Evolutionary conservation across 768 basidiomycete species (phyloP).

Genomic region (Russula sp.): DNA sequence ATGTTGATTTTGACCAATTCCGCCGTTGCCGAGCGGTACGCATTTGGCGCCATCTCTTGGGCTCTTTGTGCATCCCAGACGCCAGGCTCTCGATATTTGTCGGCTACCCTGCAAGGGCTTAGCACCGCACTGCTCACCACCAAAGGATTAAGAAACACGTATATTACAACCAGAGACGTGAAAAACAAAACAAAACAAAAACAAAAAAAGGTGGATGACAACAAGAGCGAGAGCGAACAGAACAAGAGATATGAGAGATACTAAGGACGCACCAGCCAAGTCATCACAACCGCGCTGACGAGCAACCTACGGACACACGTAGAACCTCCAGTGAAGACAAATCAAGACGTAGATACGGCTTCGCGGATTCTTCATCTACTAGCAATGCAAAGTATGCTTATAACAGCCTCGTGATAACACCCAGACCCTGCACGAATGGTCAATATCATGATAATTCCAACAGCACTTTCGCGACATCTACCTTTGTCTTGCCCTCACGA

Average conservation of each 20-base stretch:
- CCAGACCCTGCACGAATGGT: conserved; percentile 51
- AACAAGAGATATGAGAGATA: conserved; percentile 1
- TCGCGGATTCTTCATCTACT: conserved; percentile 35
- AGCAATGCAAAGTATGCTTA: conserved; percentile 29
- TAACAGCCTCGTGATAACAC: conserved; percentile 64
- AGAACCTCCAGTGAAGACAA: background rate
- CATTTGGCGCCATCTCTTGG: too few species aligned
- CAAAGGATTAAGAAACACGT: background rate
- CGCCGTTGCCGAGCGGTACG: too few species aligned
- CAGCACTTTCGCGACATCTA: conserved; percentile 28
- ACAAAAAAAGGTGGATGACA: background rate
- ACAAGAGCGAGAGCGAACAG: background rate
- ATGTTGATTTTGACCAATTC: too few species aligned
- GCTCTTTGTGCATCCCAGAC: too few species aligned
- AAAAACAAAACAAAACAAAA: too few species aligned
- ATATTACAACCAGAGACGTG: background rate
- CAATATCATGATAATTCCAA: conserved; percentile 1
- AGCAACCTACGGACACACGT: background rate
- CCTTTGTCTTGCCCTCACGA: conserved; percentile 95
- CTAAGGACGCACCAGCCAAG: background rate
- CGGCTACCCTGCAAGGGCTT: background rate
- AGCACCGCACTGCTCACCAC: background rate
- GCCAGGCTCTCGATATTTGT: background rate
- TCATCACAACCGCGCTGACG: background rate
- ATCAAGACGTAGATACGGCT: conserved; percentile 45